Evolutionary conservation across 768 basidiomycete species (phyloP).

Genomic region (Kwoniella europaea): DNA sequence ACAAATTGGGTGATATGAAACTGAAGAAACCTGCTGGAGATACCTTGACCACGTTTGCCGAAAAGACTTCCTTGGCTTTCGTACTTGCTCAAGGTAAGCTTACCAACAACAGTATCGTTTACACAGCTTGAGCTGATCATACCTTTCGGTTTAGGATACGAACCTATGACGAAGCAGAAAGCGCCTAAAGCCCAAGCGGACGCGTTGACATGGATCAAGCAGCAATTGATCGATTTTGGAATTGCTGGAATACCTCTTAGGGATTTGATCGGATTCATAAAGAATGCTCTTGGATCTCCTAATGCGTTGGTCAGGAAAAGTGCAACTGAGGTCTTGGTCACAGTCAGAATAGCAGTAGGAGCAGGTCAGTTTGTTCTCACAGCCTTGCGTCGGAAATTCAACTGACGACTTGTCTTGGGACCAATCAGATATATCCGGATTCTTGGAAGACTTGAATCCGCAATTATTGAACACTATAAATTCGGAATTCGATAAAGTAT

Average conservation of each 20-base stretch:
- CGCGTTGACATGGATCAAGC: slow-evolving; percentile 83
- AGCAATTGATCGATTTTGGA: slow-evolving; percentile 85
- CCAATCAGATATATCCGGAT: slow-evolving; percentile 78
- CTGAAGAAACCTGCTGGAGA: slow-evolving; percentile 96
- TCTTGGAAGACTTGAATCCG: slow-evolving; percentile 91
- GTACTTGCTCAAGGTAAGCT: slow-evolving; percentile 83
- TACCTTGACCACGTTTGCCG: slow-evolving; percentile 77
- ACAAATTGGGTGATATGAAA: slow-evolving; percentile 95
- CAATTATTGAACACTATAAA: slow-evolving; percentile 89
- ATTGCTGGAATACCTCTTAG: slow-evolving; percentile 82
- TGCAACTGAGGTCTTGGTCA: slow-evolving; percentile 90
- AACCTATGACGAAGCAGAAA: slow-evolving; percentile 90
- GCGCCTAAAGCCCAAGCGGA: slow-evolving; percentile 96
- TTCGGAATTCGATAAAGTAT: slow-evolving; percentile 89
- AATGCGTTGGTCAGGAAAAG: slow-evolving; percentile 91
- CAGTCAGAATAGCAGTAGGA: slow-evolving; percentile 88
- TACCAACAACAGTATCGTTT: too few relatives aligned
- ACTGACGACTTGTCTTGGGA: background rate
- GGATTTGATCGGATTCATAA: slow-evolving; percentile 86
- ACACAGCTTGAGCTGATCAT: background rate
- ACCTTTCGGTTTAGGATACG: slow-evolving; percentile 69
- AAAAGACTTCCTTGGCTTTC: slow-evolving; percentile 92
- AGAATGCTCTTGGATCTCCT: slow-evolving; percentile 82
- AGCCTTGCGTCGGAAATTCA: background rate
- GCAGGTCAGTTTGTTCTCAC: slow-evolving; percentile 64